phyloP scores from a whole-genome alignment of 1,284 basidiomycete genomes.

The Phellinidium pouzarii region DNA sequence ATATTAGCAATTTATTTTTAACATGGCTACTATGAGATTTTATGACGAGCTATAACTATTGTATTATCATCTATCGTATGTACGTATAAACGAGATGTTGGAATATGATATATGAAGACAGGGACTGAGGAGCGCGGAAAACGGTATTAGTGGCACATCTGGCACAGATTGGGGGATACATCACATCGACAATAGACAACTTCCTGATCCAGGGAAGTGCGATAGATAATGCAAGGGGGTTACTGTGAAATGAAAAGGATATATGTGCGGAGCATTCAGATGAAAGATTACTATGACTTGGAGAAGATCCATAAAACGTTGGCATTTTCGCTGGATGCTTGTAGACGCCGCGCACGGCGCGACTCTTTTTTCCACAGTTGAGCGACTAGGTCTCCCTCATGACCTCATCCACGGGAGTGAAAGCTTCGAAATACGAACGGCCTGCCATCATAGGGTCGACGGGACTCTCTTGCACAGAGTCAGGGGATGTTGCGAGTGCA shows the following conservation, averaged over 20 bases:
- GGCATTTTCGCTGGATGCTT: not conserved
- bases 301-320: not conserved
- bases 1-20: too few species aligned
- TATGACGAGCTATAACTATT: too few species aligned
- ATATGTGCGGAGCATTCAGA: not conserved
- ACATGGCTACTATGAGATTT: too few species aligned
- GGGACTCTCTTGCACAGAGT: slow-evolving; percentile 16
- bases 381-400: slow-evolving; percentile 37
- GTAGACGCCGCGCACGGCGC: not conserved
- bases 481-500: slow-evolving; percentile 13
- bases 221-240: too few species aligned
- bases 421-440: slow-evolving; percentile 14
- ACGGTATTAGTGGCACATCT: too few species aligned
- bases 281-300: not conserved
- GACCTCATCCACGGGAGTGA: slow-evolving; percentile 19
- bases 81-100: too few species aligned
- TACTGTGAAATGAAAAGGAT: too few species aligned
- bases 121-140: too few species aligned
- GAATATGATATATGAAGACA: too few species aligned
- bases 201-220: not conserved
- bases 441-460: slow-evolving; percentile 20
- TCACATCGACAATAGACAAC: not conserved
- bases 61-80: too few species aligned
- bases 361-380: slow-evolving; percentile 19
- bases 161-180: too few species aligned